Evolutionary conservation across 352 stramenopile species (phyloP).

Genomic region (Pythium diclinum): DNA sequence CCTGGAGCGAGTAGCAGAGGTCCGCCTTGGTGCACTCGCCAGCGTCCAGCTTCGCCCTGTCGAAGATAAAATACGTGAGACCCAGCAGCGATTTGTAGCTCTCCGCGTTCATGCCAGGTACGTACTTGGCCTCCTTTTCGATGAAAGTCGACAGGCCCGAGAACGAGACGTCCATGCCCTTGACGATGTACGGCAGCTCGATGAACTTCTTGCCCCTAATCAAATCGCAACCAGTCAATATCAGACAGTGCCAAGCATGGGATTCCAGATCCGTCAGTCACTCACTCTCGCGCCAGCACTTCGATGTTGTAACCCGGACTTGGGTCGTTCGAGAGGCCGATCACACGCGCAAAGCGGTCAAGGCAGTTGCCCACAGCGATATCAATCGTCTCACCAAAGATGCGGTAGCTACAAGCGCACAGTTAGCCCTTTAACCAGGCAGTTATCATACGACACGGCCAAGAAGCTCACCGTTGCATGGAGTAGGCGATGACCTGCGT

Average conservation of each 20-base stretch:
- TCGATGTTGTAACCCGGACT: constrained; percentile 99
- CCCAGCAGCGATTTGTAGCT: not conserved
- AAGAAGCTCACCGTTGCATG: constrained; percentile 63
- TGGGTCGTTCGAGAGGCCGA: constrained; percentile 98
- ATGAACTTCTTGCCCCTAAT: constrained; percentile 88
- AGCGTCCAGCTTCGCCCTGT: constrained; percentile 71
- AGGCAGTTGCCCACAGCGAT: constrained; percentile 99
- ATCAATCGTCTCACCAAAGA: constrained; percentile 99
- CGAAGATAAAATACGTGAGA: constrained; percentile 1
- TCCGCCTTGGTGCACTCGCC: constrained; percentile 94
- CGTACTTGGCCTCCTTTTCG: constrained; percentile 90
- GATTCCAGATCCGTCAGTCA: not conserved
- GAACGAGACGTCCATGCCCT: constrained; percentile 99
- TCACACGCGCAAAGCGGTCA: constrained; percentile 95
- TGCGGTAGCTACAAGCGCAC: constrained; percentile 86
- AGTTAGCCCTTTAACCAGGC: not conserved
- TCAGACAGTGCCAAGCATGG: not conserved
- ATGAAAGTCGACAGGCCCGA: constrained; percentile 97
- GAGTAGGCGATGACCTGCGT: constrained; percentile 95
- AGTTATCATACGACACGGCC: too few relatives aligned
- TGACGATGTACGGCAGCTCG: constrained; percentile 98
- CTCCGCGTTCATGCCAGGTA: not conserved
- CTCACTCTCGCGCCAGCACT: constrained; percentile 93
- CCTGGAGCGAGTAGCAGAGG: constrained; percentile 98
- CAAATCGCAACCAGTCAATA: not conserved